A percentile compares a stretch with the other conserved stretches of the same genome.
These are phyloP conservation scores for Parastagonospora avenae DNA, from an alignment of 2,329 filamentous ascomycete species.

Conservation along the genomic window DNA sequence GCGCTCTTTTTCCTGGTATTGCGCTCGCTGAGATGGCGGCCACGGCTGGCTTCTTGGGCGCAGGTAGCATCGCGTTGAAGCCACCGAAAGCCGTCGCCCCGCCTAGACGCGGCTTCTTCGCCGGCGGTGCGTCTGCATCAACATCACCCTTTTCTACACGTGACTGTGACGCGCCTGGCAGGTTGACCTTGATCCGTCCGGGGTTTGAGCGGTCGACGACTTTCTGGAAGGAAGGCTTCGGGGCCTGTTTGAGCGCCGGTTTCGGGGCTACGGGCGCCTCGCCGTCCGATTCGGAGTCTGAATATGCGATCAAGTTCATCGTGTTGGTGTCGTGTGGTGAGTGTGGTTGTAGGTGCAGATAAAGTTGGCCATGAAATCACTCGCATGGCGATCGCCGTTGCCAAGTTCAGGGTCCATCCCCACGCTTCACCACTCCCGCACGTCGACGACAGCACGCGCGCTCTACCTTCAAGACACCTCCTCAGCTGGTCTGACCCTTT, in stretches of 20 bases:
- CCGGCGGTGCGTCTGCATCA: slow-evolving; percentile 56
- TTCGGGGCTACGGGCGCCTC: slow-evolving; percentile 52
- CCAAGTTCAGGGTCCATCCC: slow-evolving; percentile 25
- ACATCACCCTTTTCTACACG: slow-evolving; percentile 47
- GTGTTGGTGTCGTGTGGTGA: slow-evolving; percentile 15
- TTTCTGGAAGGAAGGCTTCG: slow-evolving; percentile 73
- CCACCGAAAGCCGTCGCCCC: slow-evolving; percentile 72
- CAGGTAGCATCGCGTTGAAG: slow-evolving; percentile 85
- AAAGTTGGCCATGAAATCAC: slow-evolving; percentile 20
- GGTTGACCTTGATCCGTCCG: slow-evolving; percentile 81
- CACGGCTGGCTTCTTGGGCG: slow-evolving; percentile 68
- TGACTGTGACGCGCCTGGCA: slow-evolving; percentile 62
- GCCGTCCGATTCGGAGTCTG: slow-evolving; percentile 74
- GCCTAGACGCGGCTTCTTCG: slow-evolving; percentile 71
- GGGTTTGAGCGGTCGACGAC: slow-evolving; percentile 81
- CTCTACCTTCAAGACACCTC: slow-evolving; percentile 16
- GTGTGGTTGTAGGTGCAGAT: slow-evolving; percentile 5
- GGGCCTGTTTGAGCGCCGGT: slow-evolving; percentile 48
- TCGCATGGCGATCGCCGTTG: slow-evolving; percentile 20
- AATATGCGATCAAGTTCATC: slow-evolving; percentile 84
- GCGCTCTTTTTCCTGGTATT: slow-evolving; percentile 38
- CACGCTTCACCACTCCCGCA: slow-evolving; percentile 9
- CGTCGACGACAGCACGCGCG: background rate
- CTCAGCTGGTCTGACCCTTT: slow-evolving; percentile 42
- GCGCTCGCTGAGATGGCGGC: slow-evolving; percentile 29